Percentiles rank a stretch among this genome's conserved stretches.
phyloP scores from a whole-genome alignment of 306 rosid genomes.

The Prunus dulcis region DNA sequence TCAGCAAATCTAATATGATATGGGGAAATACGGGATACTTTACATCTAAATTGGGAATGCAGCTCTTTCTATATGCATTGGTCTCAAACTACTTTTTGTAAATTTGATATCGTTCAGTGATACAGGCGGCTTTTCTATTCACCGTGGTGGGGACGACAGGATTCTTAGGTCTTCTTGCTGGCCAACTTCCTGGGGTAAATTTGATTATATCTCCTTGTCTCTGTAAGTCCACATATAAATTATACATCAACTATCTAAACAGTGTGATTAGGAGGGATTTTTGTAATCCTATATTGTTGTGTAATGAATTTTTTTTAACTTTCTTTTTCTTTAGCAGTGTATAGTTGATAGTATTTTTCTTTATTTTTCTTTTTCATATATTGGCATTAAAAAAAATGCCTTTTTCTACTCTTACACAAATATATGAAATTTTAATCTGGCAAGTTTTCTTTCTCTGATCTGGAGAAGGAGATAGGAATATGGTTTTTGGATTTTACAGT shows the following conservation, averaged over 20 bases:
- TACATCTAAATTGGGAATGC: not conserved
- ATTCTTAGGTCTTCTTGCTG: conserved; percentile 75
- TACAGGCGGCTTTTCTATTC: conserved; percentile 94
- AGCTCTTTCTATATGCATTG: not conserved
- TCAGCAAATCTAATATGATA: not conserved
- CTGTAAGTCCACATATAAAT: conserved; percentile 5
- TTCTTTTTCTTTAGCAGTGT: not conserved
- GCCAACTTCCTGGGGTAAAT: conserved; percentile 97
- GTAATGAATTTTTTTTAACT: not conserved
- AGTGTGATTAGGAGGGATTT: conserved; percentile 4
- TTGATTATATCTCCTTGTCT: conserved; percentile 20
- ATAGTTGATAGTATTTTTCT: not conserved
- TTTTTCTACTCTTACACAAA: not conserved
- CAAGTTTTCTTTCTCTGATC: not conserved
- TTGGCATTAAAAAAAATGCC: not conserved
- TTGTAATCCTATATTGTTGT: not conserved
- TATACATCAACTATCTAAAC: not conserved
- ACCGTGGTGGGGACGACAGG: conserved; percentile 96
- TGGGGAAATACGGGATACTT: not conserved
- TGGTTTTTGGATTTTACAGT: not conserved
- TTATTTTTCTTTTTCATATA: no score
- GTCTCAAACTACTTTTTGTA: conserved; percentile 18
- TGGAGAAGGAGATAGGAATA: not conserved
- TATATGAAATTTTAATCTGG: not conserved
- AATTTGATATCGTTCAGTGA: conserved; percentile 27